Percentiles rank a stretch among this genome's conserved stretches.
Evolutionary conservation across 2,329 filamentous ascomycete genomes (phyloP).

Genomic region (Penicillium sp.): DNA sequence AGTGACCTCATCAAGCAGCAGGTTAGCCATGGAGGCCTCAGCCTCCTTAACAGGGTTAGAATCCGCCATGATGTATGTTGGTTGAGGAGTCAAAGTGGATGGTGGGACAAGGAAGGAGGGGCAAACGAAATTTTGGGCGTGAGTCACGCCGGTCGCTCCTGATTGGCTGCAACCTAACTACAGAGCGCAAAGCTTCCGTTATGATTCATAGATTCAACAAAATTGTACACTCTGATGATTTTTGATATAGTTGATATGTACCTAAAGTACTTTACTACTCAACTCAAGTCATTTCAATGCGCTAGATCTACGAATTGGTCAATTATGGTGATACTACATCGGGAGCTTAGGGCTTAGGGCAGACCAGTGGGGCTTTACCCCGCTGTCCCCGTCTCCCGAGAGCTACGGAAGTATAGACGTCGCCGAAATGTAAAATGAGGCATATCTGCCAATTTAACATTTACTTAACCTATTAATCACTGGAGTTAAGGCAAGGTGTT

Average conservation of each 20-base stretch:
- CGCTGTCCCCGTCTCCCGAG: slow-evolving; percentile 6
- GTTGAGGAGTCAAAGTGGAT: slow-evolving; percentile 14
- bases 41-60: slow-evolving; percentile 46
- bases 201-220: not conserved
- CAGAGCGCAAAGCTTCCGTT: not conserved
- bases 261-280: not conserved
- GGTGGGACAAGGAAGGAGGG: slow-evolving; percentile 26
- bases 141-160: slow-evolving; percentile 22
- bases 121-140: slow-evolving; percentile 35
- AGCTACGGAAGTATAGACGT: not conserved
- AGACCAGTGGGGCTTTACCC: slow-evolving; percentile 29
- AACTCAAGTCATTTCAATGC: not conserved
- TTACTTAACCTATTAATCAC: too few relatives aligned
- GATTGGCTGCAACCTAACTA: slow-evolving; percentile 25
- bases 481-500: too few relatives aligned
- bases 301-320: not conserved
- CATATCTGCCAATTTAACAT: not conserved
- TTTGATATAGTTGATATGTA: not conserved
- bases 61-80: slow-evolving; percentile 39
- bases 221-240: too few relatives aligned
- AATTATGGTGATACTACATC: not conserved
- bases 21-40: slow-evolving; percentile 60
- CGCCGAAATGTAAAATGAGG: not conserved
- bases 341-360: slow-evolving; percentile 39
- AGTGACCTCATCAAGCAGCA: slow-evolving; percentile 88